A percentile compares a stretch with the other conserved stretches of the same genome.
Evolutionary conservation across 140 eudicot species (phyloP).

Genomic region (Erigeron philadelphicus): DNA sequence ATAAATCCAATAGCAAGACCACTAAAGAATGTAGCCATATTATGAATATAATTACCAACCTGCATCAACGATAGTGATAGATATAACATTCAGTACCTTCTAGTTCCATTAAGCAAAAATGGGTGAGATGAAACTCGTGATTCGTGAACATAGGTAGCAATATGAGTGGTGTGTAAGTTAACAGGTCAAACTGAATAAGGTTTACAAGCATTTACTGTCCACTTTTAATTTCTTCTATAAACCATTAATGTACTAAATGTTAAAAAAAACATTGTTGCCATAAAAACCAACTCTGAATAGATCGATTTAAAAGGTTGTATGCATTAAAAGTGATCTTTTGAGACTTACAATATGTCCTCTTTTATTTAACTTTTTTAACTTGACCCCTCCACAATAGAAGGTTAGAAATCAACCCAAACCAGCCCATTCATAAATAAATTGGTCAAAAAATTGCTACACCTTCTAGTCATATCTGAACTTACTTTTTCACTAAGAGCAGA

Average conservation of each 20-base stretch:
- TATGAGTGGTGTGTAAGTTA: background rate
- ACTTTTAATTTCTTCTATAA: background rate
- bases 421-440: constrained; percentile 1
- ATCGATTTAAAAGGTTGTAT: background rate
- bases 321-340: background rate
- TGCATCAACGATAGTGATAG: constrained; percentile 30
- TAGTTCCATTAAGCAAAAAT: background rate
- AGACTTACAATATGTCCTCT: background rate
- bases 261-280: background rate
- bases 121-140: background rate
- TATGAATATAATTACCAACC: constrained; percentile 97
- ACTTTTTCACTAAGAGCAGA: constrained; percentile 99
- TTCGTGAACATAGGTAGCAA: background rate
- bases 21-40: constrained; percentile 97
- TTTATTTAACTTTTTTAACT: background rate
- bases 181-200: background rate
- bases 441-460: background rate
- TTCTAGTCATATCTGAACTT: constrained; percentile 20
- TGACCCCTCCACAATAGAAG: background rate
- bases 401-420: background rate
- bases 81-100: constrained; percentile 14
- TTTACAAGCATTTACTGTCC: background rate
- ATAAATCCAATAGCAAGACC: constrained; percentile 86
- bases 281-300: background rate
- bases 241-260: background rate